Evolutionary conservation across 2,329 filamentous ascomycete species (phyloP).

Genomic region (Talaromyces sp.): DNA sequence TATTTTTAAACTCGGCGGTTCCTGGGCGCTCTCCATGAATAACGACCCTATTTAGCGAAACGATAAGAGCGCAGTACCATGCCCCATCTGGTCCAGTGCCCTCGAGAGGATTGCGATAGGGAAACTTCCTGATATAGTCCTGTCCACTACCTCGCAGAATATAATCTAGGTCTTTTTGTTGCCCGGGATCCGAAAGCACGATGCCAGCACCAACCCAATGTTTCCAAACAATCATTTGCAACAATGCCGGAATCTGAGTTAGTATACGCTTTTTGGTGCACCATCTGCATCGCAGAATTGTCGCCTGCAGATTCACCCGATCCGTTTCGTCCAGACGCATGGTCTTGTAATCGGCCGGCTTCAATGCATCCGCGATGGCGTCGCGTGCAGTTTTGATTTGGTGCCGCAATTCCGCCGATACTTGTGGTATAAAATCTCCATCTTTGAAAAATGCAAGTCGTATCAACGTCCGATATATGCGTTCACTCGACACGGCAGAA

Average conservation of each 20-base stretch:
- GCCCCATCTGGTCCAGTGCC: conserved; percentile 5
- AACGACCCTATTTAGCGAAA: conserved; percentile 22
- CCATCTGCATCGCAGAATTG: conserved; percentile 39
- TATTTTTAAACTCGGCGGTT: no score
- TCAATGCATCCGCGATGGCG: conserved; percentile 21
- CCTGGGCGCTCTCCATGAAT: background rate
- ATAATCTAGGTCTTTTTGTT: background rate
- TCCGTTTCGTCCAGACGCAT: conserved; percentile 26
- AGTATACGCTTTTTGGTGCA: conserved; percentile 37
- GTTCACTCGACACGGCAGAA: conserved; percentile 38
- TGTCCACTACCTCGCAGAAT: background rate
- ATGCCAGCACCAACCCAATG: conserved; percentile 31
- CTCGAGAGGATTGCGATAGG: conserved; percentile 21
- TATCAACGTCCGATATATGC: conserved; percentile 41
- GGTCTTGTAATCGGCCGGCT: conserved; percentile 33
- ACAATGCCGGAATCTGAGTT: conserved; percentile 33
- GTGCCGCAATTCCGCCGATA: background rate
- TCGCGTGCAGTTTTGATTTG: background rate
- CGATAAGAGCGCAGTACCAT: conserved; percentile 24
- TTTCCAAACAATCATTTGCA: conserved; percentile 33
- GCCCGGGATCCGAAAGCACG: conserved; percentile 18
- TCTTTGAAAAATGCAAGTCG: conserved; percentile 37
- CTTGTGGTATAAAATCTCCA: background rate
- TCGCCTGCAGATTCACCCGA: conserved; percentile 33
- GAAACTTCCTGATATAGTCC: background rate